Base-by-base conservation (phyloP, 2,329 filamentous ascomycete species). In the Lachnellula hyalina region DNA sequence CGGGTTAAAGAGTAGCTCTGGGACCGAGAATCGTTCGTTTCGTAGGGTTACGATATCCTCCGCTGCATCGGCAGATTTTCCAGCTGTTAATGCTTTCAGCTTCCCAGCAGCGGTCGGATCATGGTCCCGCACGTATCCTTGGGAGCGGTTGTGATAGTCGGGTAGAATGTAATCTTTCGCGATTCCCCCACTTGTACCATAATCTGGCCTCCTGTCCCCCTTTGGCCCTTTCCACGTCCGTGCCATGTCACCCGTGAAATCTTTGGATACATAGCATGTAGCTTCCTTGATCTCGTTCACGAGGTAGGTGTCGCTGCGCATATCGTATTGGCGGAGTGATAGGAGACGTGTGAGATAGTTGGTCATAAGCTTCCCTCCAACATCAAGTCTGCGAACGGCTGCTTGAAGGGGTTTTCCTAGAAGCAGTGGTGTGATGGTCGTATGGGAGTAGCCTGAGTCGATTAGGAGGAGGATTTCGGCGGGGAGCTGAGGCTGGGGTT, bases 271-370 rank as follows among this genome's bases (percentile, higher is more conserved):
- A 64, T 88, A 97, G 68, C 90, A 96, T 0, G 88, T 85, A 4
- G 86, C 80, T 69, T 99, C 94, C 68, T 99, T 99, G 72, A 97
- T 92, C 70, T 96, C 89, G 66, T 96, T 96, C 69, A 96, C 90
- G 49, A 97, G 86, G 70, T 95, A 86, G 0, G 89, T 87, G 65
- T 99, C 94, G 70, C 96, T 92, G 59, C 94, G 85, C 84, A 99
- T 92, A 69, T 96, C 93, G 71, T 95, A 96, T 67, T 96, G 91
- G 6, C 94, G 86, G 14, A 95, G 79, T 1, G 92, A 96, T 17
- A 97, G 84, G 15, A 96, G 79, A 54, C 94, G 89, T 47, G 94
- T 93, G 35, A 99, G 78, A 69, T 96, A 88, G 70, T 97, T 97
- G 21, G 93, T 96, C 58, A 99, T 75, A 50, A 96, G 82, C 72